Evolutionary conservation across 164 flowering plant species (phyloP).

Genomic region (Platanus orientalis): DNA sequence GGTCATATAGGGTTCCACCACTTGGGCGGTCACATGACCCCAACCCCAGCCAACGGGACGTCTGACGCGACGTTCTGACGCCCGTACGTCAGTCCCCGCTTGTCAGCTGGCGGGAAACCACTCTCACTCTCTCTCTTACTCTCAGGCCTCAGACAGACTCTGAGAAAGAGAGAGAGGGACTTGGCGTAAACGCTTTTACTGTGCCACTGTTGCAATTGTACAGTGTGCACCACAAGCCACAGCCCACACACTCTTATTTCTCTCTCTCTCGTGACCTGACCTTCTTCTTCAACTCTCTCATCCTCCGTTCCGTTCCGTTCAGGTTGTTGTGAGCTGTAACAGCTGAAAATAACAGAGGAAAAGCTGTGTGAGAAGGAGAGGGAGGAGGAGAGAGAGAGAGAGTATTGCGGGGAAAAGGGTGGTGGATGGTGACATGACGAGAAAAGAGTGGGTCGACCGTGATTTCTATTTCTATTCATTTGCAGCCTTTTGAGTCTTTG

Average conservation of each 20-base stretch:
- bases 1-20: neutral
- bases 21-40: neutral
- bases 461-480: conserved; percentile 32
- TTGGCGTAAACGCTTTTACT: neutral
- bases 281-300: neutral
- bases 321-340: neutral
- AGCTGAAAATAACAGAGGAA: neutral
- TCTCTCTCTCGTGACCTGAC: neutral
- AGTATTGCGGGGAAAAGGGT: conserved; percentile 28
- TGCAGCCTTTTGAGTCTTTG: conserved; percentile 26
- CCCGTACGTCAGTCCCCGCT: conserved; percentile 1
- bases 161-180: conserved; percentile 2
- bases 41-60: conserved; percentile 10
- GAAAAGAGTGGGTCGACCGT: conserved; percentile 28
- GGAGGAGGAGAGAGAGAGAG: conserved; percentile 20
- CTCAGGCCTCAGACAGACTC: no score
- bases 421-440: conserved; percentile 32
- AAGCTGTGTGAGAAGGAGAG: no score
- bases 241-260: neutral
- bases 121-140: neutral
- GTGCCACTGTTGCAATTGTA: no score
- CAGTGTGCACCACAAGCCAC: neutral
- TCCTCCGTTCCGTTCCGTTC: conserved; percentile 1
- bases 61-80: conserved; percentile 29
- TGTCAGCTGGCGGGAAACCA: conserved; percentile 40